phyloP scores from a whole-genome alignment of 192 early-diverging fungal genomes.

The Funneliformis mosseae region DNA sequence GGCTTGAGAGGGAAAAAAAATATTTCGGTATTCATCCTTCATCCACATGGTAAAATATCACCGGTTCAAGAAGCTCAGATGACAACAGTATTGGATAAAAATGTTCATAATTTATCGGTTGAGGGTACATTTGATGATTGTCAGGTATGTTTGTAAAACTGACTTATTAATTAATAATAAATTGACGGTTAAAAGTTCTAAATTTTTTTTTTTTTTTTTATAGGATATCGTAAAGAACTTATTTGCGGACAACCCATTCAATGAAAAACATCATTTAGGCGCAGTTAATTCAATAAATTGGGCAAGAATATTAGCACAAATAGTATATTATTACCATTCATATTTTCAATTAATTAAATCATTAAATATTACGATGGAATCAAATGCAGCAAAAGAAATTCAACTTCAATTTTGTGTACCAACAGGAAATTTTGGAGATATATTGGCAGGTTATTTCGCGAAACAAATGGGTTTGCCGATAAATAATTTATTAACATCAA shows the following conservation, averaged over 20 bases:
- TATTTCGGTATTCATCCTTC: constrained; percentile 91
- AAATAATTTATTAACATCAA: constrained; percentile 82
- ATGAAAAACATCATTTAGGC: constrained; percentile 74
- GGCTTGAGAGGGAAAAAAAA: constrained; percentile 92
- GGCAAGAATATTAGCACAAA: constrained; percentile 97
- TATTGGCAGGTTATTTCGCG: constrained; percentile 92
- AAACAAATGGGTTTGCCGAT: constrained; percentile 90
- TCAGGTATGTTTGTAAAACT: constrained; percentile 49
- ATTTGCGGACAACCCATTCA: constrained; percentile 80
- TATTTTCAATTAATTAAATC: constrained; percentile 69
- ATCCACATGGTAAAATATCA: constrained; percentile 87
- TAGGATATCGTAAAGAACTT: constrained; percentile 91
- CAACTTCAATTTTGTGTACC: constrained; percentile 82
- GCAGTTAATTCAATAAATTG: constrained; percentile 99
- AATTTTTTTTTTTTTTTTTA: not conserved
- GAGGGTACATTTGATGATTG: constrained; percentile 98
- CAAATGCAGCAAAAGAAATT: constrained; percentile 46
- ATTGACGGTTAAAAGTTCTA: not conserved
- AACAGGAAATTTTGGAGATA: constrained; percentile 97
- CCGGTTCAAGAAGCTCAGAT: constrained; percentile 98
- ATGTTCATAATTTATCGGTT: constrained; percentile 93
- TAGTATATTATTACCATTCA: constrained; percentile 92
- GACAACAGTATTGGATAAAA: constrained; percentile 91
- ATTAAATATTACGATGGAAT: constrained; percentile 50
- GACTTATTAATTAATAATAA: not conserved